Evolutionary conservation across 257 asterid genomes (phyloP).

Genomic region (Rubia yunnanensis): DNA sequence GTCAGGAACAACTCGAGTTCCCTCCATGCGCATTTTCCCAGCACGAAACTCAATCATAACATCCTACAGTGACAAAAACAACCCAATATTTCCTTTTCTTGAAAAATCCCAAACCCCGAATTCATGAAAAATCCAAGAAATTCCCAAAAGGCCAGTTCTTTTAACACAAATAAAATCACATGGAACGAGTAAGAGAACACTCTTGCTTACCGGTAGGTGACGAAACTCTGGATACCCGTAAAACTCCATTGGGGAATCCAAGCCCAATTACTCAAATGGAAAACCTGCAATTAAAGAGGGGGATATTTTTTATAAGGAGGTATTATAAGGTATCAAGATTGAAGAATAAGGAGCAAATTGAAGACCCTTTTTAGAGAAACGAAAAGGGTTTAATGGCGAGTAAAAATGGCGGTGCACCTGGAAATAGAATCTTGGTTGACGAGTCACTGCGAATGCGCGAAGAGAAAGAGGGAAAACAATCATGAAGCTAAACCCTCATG

Average conservation of each 20-base stretch:
- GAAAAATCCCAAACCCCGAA: not conserved
- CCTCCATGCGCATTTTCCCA: constrained; percentile 89
- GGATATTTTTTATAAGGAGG: not conserved
- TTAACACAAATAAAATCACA: not conserved
- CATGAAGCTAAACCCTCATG: not conserved
- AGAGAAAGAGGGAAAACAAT: not conserved
- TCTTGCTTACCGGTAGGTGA: not conserved
- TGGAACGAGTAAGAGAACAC: not conserved
- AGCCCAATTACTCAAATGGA: not conserved
- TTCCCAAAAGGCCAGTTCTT: not conserved
- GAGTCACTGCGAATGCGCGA: not conserved
- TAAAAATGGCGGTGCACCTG: not conserved
- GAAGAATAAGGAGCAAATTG: not conserved
- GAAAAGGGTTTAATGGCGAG: not conserved
- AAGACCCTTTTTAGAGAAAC: not conserved
- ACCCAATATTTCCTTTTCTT: not conserved
- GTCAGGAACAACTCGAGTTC: constrained; percentile 73
- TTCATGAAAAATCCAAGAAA: not conserved
- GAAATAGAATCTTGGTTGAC: not conserved
- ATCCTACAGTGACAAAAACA: constrained; percentile 38
- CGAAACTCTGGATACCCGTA: not conserved
- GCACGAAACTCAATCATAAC: constrained; percentile 78
- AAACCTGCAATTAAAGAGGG: constrained; percentile 12
- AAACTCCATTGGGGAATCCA: not conserved
- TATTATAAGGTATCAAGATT: not conserved